Base-by-base conservation (phyloP, 768 basidiomycete species). In the Austroboletus eburneus region DNA sequence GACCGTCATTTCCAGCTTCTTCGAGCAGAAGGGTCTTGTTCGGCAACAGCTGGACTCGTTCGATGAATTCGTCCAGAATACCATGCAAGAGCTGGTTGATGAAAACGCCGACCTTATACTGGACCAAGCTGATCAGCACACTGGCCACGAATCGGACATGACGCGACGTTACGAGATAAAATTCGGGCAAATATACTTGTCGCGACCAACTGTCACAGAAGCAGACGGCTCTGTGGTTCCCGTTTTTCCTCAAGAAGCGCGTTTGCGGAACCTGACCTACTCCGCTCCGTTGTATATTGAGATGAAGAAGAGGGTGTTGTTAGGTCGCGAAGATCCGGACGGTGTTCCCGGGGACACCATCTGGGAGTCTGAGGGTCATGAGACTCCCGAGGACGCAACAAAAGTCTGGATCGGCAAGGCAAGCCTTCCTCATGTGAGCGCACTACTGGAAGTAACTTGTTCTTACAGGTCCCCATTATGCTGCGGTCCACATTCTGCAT, bases 11-110 rank as follows among this genome's bases (percentile, higher is more conserved):
- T 87, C 90, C 52, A 85, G 90, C 59, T 99, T 95, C 73, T 98
- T 99, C 67, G 86, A 91, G 52, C 89, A 92, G 66, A 96, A 95
- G 67, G 95, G 95, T 69, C 85, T 99, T 50, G 96, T 98, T 43
- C 82, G 91, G 39, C 96, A 99, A 65, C 96, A 99, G 65, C 81
- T 98, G 44, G 93, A 95, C 71, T 94, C 91, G 10, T 99, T 95
- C 69, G 93, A 99, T 65, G 95, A 98, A 70, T 99, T 98, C 61
- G 91, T 99, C 27, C 92, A 97, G 64, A 97, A 97, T 58, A 97
- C 93, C 13, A 96, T 99, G 93, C 95, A 98, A 69, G 96, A 98
- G 65, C 77, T 99, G 21, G 94, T 99, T 18, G 96, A 97, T 65
- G 96, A 99, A 71, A 91, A 91, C 54, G 72, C 85, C n/a, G 91